Base-by-base conservation (phyloP, 78 protist species). In the Neovahlkampfia damariscottae region DNA sequence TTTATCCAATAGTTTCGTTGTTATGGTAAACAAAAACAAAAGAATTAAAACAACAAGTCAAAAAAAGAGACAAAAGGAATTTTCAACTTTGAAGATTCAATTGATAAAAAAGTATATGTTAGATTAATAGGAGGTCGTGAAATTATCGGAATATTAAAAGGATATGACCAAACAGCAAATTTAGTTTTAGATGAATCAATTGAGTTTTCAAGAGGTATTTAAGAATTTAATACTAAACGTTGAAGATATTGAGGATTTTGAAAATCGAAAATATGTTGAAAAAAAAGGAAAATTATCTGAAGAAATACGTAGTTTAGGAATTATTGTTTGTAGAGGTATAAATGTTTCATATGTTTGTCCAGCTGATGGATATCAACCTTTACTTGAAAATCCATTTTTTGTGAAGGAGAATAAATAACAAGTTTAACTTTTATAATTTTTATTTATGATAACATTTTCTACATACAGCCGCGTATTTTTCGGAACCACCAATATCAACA, bases 401-500 rank as follows among this genome's bases (percentile, higher is more conserved):
- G n/a, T n/a, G n/a, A n/a, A n/a, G n/a, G n/a, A n/a, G n/a, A n/a
- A n/a, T n/a, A n/a, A n/a, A n/a, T n/a, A n/a, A n/a, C n/a, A n/a
- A n/a, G n/a, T n/a, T n/a, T n/a, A n/a, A n/a, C n/a, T n/a, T n/a
- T n/a, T n/a, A n/a, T n/a, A n/a, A n/a, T n/a, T n/a, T n/a, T n/a
- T n/a, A n/a, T n/a, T n/a, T n/a, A n/a, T n/a, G n/a, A 29, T 78
- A 90, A 69, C 96, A 90, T 5, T 32, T 62, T 38, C 96, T 78
- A 76, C 96, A 91, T 34, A 89, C 93, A 5, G 95, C 80, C 7
- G 84, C 62, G 82, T 93, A 93, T 69, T 66, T 84, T 66, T 93
- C 96, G 0, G 89, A 32, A 6, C 95, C 95, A 34, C 95, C 96
- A 35, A 93, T 90, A 28, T 90, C 76, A 75, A 89, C 91, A 5